phyloP scores from a whole-genome alignment of 1,284 basidiomycete species.

The Heterobasidion parviporum region DNA sequence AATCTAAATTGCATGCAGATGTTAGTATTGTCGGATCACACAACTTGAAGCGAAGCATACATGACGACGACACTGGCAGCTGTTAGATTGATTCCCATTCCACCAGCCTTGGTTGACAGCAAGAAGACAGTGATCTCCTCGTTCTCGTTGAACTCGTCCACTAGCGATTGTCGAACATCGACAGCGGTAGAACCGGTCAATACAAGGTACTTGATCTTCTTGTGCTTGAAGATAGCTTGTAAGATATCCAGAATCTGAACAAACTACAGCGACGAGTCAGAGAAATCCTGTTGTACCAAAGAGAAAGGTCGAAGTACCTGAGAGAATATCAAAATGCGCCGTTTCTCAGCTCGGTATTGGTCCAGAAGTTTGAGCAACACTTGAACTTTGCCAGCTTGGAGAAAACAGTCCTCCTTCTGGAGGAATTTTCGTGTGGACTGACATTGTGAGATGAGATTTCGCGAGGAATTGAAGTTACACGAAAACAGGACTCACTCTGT shows the following conservation, averaged over 20 bases:
- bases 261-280: constrained; percentile 47
- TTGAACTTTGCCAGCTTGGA: constrained; percentile 86
- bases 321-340: constrained; percentile 90
- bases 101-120: constrained; percentile 92
- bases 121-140: constrained; percentile 88
- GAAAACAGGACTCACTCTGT: constrained; percentile 50
- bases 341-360: constrained; percentile 60
- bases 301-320: constrained; percentile 43
- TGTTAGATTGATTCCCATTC: constrained; percentile 87
- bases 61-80: constrained; percentile 92
- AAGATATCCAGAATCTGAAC: constrained; percentile 94
- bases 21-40: constrained; percentile 2
- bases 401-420: constrained; percentile 69
- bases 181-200: constrained; percentile 94
- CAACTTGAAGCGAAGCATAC: constrained; percentile 27
- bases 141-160: constrained; percentile 97
- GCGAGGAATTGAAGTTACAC: background rate
- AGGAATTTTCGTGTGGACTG: constrained; percentile 78
- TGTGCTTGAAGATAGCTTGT: constrained; percentile 74
- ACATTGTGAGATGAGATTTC: constrained; percentile 3
- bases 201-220: constrained; percentile 76
- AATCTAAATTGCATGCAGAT: constrained; percentile 42
- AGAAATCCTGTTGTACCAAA: background rate
- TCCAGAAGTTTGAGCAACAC: constrained; percentile 69
- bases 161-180: constrained; percentile 86